A percentile compares a stretch with the other conserved stretches of the same genome.
These are phyloP conservation scores for Beta vulgaris DNA, from an alignment of 148 eudicot genomes.

Conservation along the genomic window DNA sequence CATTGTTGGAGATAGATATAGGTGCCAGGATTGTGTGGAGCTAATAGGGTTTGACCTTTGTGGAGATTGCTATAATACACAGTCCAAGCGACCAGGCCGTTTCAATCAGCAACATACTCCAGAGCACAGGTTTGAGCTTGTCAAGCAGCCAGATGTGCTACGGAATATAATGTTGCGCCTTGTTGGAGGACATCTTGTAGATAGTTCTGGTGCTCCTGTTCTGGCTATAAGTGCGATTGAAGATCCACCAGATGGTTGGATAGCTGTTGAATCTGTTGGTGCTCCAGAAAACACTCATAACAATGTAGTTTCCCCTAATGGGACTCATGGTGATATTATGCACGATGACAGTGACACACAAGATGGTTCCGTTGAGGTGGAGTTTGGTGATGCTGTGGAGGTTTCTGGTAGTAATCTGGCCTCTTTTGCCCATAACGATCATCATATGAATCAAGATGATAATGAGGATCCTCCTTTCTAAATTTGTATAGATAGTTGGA, in stretches of 20 bases:
- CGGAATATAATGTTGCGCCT: constrained; percentile 24
- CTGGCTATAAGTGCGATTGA: constrained; percentile 27
- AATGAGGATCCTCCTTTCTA: constrained; percentile 11
- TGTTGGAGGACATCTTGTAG: constrained; percentile 34
- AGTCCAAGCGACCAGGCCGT: constrained; percentile 71
- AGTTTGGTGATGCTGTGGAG: constrained; percentile 10
- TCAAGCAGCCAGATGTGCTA: constrained; percentile 17
- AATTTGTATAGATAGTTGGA: neutral
- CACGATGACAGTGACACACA: constrained; percentile 5
- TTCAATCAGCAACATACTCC: constrained; percentile 77
- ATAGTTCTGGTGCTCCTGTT: constrained; percentile 24
- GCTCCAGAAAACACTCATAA: constrained; percentile 16
- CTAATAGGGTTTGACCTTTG: constrained; percentile 71
- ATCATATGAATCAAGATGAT: neutral
- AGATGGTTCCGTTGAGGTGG: constrained; percentile 14
- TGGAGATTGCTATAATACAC: constrained; percentile 60
- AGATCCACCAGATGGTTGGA: constrained; percentile 36
- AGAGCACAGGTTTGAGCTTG: constrained; percentile 52
- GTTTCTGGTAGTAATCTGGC: constrained; percentile 1
- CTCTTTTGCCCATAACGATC: constrained; percentile 2
- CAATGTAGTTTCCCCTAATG: constrained; percentile 12
- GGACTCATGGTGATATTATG: neutral
- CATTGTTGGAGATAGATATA: constrained; percentile 66
- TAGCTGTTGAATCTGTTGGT: constrained; percentile 20
- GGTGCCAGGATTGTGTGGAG: constrained; percentile 66